phyloP scores from a whole-genome alignment of 257 asterid genomes.

The Phtheirospermum japonicum region DNA sequence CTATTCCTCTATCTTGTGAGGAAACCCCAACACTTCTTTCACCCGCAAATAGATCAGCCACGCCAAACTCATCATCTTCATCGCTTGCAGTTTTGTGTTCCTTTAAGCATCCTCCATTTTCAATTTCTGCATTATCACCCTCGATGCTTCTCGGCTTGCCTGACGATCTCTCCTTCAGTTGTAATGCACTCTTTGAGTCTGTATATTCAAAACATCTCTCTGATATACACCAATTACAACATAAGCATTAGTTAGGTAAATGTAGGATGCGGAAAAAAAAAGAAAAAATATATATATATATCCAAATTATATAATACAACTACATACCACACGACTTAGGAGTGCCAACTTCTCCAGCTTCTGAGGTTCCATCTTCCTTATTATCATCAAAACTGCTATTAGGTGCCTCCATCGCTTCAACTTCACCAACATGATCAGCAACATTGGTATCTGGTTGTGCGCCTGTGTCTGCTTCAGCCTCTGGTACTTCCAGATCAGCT shows the following conservation, averaged over 20 bases:
- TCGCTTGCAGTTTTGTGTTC: conserved; percentile 14
- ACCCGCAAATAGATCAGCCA: conserved; percentile 24
- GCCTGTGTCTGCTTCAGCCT: no score
- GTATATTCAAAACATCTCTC: conserved; percentile 10
- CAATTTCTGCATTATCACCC: conserved; percentile 28
- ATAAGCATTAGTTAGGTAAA: conserved; percentile 18
- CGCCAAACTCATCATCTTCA: background rate
- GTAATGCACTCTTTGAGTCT: conserved; percentile 13
- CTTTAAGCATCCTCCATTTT: conserved; percentile 19
- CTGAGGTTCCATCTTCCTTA: background rate
- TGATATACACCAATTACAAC: conserved; percentile 23
- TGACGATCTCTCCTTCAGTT: conserved; percentile 16
- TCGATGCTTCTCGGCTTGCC: conserved; percentile 17
- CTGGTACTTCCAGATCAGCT: no score
- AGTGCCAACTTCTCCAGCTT: conserved; percentile 27
- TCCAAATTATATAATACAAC: conserved; percentile 7
- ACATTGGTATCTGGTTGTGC: no score
- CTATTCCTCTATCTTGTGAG: conserved; percentile 24
- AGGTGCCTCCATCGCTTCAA: conserved; percentile 8
- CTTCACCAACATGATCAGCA: no score
- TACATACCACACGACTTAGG: conserved; percentile 27
- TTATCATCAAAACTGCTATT: conserved; percentile 11
- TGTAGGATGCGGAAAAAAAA: background rate
- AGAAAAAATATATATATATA: background rate
- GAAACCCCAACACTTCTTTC: conserved; percentile 22